Evolutionary conservation across 192 early-diverging fungal species (phyloP).

Genomic region (Radiomyces spectabilis): DNA sequence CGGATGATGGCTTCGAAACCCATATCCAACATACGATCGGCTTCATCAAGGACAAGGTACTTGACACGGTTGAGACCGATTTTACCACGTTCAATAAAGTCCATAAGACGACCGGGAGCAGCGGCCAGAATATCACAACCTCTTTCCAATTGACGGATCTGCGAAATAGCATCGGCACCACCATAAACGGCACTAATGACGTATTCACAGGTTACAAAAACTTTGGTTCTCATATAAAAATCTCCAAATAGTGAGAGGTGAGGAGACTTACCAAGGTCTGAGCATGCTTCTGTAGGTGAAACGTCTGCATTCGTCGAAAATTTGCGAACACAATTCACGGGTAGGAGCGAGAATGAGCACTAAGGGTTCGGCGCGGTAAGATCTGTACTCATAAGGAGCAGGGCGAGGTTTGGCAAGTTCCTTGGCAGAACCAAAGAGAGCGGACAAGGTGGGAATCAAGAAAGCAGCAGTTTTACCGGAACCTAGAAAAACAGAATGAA

Average conservation of each 20-base stretch:
- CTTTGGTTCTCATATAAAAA: too few relatives aligned
- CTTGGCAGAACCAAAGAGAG: slow-evolving; percentile 47
- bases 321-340: slow-evolving; percentile 76
- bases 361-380: slow-evolving; percentile 47
- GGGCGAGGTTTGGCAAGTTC: slow-evolving; percentile 18
- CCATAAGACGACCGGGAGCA: slow-evolving; percentile 89
- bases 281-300: slow-evolving; percentile 44
- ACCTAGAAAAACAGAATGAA: slow-evolving; percentile 53
- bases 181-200: slow-evolving; percentile 78
- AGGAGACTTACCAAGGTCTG: slow-evolving; percentile 37
- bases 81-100: slow-evolving; percentile 78
- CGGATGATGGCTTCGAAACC: slow-evolving; percentile 94
- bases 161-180: slow-evolving; percentile 72
- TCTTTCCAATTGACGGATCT: slow-evolving; percentile 69
- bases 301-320: slow-evolving; percentile 68
- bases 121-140: slow-evolving; percentile 92
- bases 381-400: slow-evolving; percentile 24
- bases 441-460: slow-evolving; percentile 64
- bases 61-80: slow-evolving; percentile 68
- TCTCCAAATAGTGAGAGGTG: slow-evolving; percentile 3
- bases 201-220: slow-evolving; percentile 12
- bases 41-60: slow-evolving; percentile 72
- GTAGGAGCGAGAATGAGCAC: slow-evolving; percentile 73
- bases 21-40: slow-evolving; percentile 97
- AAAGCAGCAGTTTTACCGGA: slow-evolving; percentile 90